Percentiles rank a stretch among this genome's conserved stretches.
phyloP scores from a whole-genome alignment of 306 rosid genomes.

The Sechiopsis laciniata region DNA sequence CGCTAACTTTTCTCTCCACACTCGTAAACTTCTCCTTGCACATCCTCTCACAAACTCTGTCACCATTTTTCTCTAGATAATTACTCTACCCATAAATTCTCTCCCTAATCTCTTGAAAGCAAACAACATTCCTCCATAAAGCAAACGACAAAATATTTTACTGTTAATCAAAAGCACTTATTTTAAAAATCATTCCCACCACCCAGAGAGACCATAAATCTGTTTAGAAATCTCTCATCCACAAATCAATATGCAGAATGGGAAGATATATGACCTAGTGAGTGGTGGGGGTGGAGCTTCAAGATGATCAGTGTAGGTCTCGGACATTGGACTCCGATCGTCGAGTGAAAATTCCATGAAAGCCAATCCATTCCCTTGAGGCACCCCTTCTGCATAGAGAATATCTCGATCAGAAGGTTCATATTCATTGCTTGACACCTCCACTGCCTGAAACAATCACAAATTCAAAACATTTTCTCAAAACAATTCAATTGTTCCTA shows the following conservation, averaged over 20 bases:
- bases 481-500: constrained; percentile 10
- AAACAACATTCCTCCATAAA: background rate
- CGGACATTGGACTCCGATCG: constrained; percentile 79
- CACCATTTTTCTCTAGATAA: background rate
- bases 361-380: constrained; percentile 95
- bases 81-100: background rate
- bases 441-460: constrained; percentile 67
- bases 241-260: background rate
- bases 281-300: constrained; percentile 71
- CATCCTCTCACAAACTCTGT: background rate
- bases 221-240: background rate
- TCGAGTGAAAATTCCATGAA: constrained; percentile 91
- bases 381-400: constrained; percentile 92
- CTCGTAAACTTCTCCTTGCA: background rate
- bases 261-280: constrained; percentile 49
- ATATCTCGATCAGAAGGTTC: constrained; percentile 94
- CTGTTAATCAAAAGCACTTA: background rate
- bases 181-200: background rate
- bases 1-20: background rate
- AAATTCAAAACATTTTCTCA: background rate
- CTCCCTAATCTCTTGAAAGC: background rate
- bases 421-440: constrained; percentile 91
- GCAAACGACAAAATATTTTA: background rate
- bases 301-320: constrained; percentile 63
- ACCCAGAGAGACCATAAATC: background rate